Evolutionary conservation across 495 filamentous ascomycete genomes (phyloP), one percentile per base, ranked within the genome.

Genomic region (Neurospora discreta): DNA sequence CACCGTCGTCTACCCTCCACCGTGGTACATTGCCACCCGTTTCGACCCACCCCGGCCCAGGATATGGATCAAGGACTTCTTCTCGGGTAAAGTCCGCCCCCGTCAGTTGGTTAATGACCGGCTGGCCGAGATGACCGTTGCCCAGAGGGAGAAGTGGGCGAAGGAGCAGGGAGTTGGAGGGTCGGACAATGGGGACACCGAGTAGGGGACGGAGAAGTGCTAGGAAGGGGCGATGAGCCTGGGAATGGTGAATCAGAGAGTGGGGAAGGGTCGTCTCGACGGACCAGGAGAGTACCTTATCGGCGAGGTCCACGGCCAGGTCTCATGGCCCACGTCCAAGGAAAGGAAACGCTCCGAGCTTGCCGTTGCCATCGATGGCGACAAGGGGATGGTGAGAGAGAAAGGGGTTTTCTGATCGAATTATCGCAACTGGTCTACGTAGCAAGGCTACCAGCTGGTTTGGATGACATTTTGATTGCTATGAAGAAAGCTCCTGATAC

Each of bases 281-380:
- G 18, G 86, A 83, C 38, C 72, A 1, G 87, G 88, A 36, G 85
- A 88, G 58, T 89, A 90, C 73, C 83, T 84, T n/a, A 86, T 90
- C 68, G 87, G 88, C 71, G 90, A 92, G 73, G 93, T 96, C 39
- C 89, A 87, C 77, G 89, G 91, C 77, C 83, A 82, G 75, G 26
- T 65, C 18, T 65, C 52, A 33, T 78, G 92, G 69, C 85, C 88
- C 44, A 90, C 89, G 20, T 87, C 86, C 40, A 92, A 87, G 83
- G 97, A 94, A 84, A 87, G 92, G 77, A 98, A 97, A 83, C 87
- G 95, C 67, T 80, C 84, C 20, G 96, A 99, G 81, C 81, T 98
- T 70, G 91, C 87, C 15, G 89, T 95, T 10, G 92, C 91, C 10
- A 89, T 97, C 76, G 93, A 99, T 82, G 93, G 94, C 71, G 93